Conservation (phyloP, 2,329 filamentous ascomycete species). For the Calonectria leucothoes region DNA sequence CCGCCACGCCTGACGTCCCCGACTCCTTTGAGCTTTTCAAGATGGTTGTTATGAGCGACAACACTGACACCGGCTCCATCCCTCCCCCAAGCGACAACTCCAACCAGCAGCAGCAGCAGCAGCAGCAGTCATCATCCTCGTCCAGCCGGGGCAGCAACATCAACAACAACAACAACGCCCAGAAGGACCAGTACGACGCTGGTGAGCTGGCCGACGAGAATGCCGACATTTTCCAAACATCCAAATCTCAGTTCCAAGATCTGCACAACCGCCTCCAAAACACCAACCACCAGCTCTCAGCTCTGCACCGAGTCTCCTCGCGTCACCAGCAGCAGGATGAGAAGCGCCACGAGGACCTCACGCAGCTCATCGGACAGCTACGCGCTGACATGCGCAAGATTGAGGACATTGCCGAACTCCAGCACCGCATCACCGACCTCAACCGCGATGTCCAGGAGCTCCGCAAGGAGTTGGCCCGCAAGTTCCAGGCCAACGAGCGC, state of each 20-base stretch:
- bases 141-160: conserved; percentile 26
- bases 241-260: conserved; percentile 79
- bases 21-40: conserved; percentile 97
- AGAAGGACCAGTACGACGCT: conserved; percentile 48
- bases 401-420: conserved; percentile 57
- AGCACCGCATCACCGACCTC: conserved; percentile 62
- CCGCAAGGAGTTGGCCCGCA: conserved; percentile 64
- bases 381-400: conserved; percentile 59
- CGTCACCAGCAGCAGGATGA: conserved; percentile 63
- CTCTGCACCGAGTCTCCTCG: conserved; percentile 69
- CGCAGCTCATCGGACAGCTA: conserved; percentile 59
- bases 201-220: conserved; percentile 59
- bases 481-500: conserved; percentile 62
- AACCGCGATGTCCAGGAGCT: conserved; percentile 70
- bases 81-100: conserved; percentile 46
- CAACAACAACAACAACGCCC: conserved; percentile 39
- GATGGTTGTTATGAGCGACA: conserved; percentile 77
- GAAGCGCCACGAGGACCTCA: conserved; percentile 67
- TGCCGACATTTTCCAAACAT: conserved; percentile 60
- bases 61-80: conserved; percentile 34
- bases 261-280: conserved; percentile 85
- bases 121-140: conserved; percentile 25
- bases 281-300: conserved; percentile 75
- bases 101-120: conserved; percentile 47
- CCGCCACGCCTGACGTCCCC: conserved; percentile 88